These are phyloP conservation scores for Coniferiporia sulphurascens DNA, from an alignment of 1,284 basidiomycete species.

Conservation along the genomic window DNA sequence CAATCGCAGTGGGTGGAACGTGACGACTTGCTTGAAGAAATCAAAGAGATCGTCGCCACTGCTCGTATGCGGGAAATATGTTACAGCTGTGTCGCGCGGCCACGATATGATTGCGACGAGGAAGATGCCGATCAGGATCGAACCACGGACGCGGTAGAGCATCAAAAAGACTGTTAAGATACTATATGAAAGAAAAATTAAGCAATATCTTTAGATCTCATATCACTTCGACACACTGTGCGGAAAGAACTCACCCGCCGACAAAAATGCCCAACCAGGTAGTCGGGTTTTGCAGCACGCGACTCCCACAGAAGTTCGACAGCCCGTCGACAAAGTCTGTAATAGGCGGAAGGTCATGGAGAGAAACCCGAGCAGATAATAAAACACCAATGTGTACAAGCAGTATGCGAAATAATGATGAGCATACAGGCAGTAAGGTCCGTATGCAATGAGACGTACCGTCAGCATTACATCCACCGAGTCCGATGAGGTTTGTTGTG, in stretches of 20 bases:
- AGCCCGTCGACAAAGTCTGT: conserved; percentile 37
- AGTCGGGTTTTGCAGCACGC: conserved; percentile 68
- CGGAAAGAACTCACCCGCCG: conserved; percentile 55
- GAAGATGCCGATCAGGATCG: conserved; percentile 80
- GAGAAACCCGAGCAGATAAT: too few species aligned
- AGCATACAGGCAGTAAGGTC: neutral
- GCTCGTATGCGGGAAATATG: conserved; percentile 74
- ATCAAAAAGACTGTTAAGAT: conserved; percentile 76
- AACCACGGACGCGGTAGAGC: conserved; percentile 83
- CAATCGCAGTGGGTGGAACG: conserved; percentile 62
- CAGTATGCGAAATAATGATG: too few species aligned
- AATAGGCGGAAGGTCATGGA: neutral
- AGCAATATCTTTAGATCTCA: neutral
- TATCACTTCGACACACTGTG: neutral
- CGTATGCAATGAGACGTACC: conserved; percentile 30
- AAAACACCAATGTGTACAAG: too few species aligned
- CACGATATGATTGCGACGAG: conserved; percentile 85
- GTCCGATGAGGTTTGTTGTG: conserved; percentile 65
- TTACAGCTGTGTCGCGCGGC: conserved; percentile 78
- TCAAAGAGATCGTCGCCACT: conserved; percentile 72
- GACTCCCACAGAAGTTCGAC: conserved; percentile 59
- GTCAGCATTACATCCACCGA: conserved; percentile 71
- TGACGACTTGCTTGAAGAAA: conserved; percentile 85
- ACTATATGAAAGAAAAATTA: conserved; percentile 29
- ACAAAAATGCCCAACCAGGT: conserved; percentile 89